Base-by-base conservation (phyloP, 345 rosid genomes). In the Sonneratia alba region DNA sequence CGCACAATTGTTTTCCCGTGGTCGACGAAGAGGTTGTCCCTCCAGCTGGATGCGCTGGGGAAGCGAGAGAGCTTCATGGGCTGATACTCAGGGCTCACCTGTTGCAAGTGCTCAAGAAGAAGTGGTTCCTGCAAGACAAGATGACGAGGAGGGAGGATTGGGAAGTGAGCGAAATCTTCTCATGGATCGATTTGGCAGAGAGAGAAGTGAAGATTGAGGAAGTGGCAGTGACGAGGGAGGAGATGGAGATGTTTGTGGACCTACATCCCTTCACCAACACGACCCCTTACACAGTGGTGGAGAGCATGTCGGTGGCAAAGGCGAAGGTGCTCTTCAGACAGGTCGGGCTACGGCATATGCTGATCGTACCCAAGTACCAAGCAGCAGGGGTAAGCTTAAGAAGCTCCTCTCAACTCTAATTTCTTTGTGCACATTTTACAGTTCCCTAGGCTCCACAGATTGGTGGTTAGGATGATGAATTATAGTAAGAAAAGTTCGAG, bases 221-320 rank as follows among this genome's bases (percentile, higher is more conserved):
- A 40, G 97, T 88, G 32, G 81, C 81, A 0, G 86, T 93, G 64
- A 79, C 86, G 59, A 80, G 87, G 42, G 79, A 81, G n/a, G 97
- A 93, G 79, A 89, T 93, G 98, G 87, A 88, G 40, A 91, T 89
- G 97, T 88, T 83, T 67, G 80, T 87, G 7, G 98, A 93, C 77
- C 81, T 93, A 73, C 98, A 89, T 87, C 94, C 97, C 72, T 87
- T 93, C 10, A 84, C 92, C 70, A 93, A 93, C 83, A 85, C 96
- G 73, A 89, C 96, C 1, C 97, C 98, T 66, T 89, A 83, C 81
- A 89, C 94, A 0, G 98, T 91, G 66, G 74, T 88, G 82, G 97
- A 91, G 74, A 89, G 86, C 84, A 86, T 87, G 88, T 91, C 97
- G 4, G 97, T 89, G 61, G 97, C 92, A n/a, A 93, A 4, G 43